These are phyloP conservation scores for Trametopsis cervina DNA, from an alignment of 768 basidiomycete species.

Conservation along the genomic window DNA sequence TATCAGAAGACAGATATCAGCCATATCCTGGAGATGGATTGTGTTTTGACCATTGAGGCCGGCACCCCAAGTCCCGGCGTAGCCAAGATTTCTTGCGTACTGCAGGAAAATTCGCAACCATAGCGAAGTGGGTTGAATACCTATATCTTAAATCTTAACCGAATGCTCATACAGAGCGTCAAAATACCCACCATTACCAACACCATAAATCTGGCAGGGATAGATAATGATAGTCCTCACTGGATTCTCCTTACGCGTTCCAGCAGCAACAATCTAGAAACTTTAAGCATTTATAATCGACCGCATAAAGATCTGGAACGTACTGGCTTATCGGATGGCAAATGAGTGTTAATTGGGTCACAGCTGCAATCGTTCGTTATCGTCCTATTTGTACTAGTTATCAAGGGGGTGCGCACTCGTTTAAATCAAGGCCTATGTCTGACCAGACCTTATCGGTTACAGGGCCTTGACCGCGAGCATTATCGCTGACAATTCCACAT, in stretches of 20 bases:
- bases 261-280: constrained; percentile 31
- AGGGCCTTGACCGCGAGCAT: constrained; percentile 31
- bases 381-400: not conserved
- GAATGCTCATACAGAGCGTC: not conserved
- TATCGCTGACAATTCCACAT: constrained; percentile 33
- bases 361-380: constrained; percentile 16
- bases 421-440: constrained; percentile 31
- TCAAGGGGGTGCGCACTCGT: constrained; percentile 16
- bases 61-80: constrained; percentile 36
- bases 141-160: constrained; percentile 10
- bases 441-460: constrained; percentile 28
- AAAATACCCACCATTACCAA: constrained; percentile 28
- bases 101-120: constrained; percentile 32
- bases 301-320: constrained; percentile 2
- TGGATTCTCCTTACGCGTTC: constrained; percentile 31
- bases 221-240: constrained; percentile 38
- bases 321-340: constrained; percentile 27
- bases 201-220: constrained; percentile 37
- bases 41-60: constrained; percentile 32
- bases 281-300: no score
- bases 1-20: constrained; percentile 27
- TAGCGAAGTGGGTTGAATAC: constrained; percentile 31
- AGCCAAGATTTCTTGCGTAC: constrained; percentile 26
- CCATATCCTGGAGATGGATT: constrained; percentile 36
- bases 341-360: constrained; percentile 24